Conservation (phyloP, 192 early-diverging fungal species). For the Coemansia sp. region DNA sequence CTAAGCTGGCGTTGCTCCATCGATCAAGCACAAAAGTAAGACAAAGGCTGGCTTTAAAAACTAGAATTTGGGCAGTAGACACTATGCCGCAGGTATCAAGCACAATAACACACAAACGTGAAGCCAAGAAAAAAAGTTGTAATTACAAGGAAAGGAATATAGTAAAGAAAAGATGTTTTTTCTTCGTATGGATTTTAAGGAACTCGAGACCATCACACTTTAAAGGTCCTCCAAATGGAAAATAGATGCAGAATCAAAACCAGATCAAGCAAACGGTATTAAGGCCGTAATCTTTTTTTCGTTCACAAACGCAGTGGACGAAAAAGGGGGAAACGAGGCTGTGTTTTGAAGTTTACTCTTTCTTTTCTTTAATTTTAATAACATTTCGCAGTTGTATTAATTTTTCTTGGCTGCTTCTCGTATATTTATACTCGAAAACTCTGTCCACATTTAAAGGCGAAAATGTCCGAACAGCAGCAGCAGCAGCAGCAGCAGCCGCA, state of each 20-base stretch:
- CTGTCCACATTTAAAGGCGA: background rate
- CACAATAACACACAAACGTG: background rate
- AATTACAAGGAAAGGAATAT: background rate
- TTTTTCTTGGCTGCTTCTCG: no score
- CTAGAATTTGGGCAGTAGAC: background rate
- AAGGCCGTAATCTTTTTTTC: background rate
- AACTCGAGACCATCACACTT: background rate
- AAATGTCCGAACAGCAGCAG: constrained; percentile 13
- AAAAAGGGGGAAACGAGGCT: no score
- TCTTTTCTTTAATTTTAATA: no score
- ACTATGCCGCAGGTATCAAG: background rate
- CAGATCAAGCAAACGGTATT: background rate
- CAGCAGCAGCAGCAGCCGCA: constrained; percentile 11
- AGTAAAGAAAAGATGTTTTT: background rate
- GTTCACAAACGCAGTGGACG: no score
- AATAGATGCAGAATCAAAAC: background rate
- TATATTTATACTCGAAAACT: no score
- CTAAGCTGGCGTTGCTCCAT: constrained; percentile 43
- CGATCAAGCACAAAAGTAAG: background rate
- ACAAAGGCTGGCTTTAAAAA: background rate
- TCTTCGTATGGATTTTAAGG: background rate
- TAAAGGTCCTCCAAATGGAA: background rate
- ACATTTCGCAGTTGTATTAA: no score
- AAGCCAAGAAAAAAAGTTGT: background rate
- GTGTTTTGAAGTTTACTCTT: no score